These are phyloP conservation scores for Pyrenula massariospora DNA, from an alignment of 495 filamentous ascomycete species.

Conservation along the genomic window DNA sequence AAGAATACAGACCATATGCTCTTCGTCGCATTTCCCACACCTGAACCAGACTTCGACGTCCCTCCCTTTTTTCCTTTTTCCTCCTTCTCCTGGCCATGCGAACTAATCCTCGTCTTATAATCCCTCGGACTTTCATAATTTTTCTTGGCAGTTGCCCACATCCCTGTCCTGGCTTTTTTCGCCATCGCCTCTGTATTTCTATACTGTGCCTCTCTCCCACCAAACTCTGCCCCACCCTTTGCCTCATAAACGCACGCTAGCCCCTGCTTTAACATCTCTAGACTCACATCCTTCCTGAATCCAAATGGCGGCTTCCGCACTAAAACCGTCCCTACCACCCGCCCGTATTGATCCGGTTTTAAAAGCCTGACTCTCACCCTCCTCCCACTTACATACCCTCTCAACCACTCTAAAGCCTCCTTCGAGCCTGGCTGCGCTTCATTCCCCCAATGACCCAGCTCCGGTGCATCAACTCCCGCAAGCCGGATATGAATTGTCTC, in stretches of 20 bases:
- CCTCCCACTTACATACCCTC: slow-evolving; percentile 55
- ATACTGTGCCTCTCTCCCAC: slow-evolving; percentile 49
- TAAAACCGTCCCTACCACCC: slow-evolving; percentile 76
- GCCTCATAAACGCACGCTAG: slow-evolving; percentile 88
- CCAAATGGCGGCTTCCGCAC: slow-evolving; percentile 49
- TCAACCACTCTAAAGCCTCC: slow-evolving; percentile 72
- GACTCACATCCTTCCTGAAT: slow-evolving; percentile 67
- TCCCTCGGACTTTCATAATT: slow-evolving; percentile 66
- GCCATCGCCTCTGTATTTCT: slow-evolving; percentile 60
- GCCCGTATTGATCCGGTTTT: slow-evolving; percentile 80
- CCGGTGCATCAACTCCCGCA: slow-evolving; percentile 87
- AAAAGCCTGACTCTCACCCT: slow-evolving; percentile 72
- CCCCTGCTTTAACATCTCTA: slow-evolving; percentile 76
- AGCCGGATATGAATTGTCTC: slow-evolving; percentile 62
- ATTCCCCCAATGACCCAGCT: slow-evolving; percentile 81
- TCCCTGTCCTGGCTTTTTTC: slow-evolving; percentile 53
- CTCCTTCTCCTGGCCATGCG: slow-evolving; percentile 25
- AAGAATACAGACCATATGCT: not conserved
- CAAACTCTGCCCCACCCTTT: slow-evolving; percentile 80
- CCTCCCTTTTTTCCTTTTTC: slow-evolving; percentile 7
- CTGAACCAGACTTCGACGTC: not conserved
- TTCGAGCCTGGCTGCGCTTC: slow-evolving; percentile 72
- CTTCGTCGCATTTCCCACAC: not conserved
- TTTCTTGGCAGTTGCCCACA: slow-evolving; percentile 57
- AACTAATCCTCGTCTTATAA: slow-evolving; percentile 62